A percentile compares a stretch with the other conserved stretches of the same genome.
Conservation (phyloP, 176 grass and related monocot species). For the Metroxylon sagu region DNA sequence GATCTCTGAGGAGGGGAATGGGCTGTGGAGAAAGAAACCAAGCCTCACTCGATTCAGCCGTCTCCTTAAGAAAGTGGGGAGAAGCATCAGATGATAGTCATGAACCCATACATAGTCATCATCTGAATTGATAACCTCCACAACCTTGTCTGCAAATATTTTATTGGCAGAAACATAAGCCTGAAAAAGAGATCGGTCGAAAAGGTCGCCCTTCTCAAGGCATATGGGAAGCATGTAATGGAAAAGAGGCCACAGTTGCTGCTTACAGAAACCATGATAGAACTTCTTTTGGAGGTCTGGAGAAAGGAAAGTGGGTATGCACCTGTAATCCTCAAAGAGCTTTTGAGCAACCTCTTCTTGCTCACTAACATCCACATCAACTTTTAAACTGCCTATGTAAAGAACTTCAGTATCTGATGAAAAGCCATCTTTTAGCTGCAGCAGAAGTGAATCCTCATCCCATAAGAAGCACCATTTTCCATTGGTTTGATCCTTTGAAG, state of each 20-base stretch:
- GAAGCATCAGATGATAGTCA: constrained; percentile 8
- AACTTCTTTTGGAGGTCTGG: constrained; percentile 1
- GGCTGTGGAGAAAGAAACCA: constrained; percentile 7
- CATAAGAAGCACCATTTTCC: constrained; percentile 17
- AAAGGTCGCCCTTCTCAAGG: background rate
- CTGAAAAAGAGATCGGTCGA: background rate
- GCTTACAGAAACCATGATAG: constrained; percentile 11
- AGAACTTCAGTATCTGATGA: too few species aligned
- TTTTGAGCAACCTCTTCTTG: constrained; percentile 4
- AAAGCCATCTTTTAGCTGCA: too few species aligned
- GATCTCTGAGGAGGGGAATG: constrained; percentile 11
- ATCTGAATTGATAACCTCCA: constrained; percentile 13
- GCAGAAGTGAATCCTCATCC: constrained; percentile 12
- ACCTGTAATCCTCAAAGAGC: constrained; percentile 2
- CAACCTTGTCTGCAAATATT: constrained; percentile 6
- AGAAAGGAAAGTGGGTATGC: background rate
- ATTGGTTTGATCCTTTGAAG: constrained; percentile 1
- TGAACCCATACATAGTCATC: constrained; percentile 8
- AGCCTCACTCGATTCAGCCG: constrained; percentile 1
- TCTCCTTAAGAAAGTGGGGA: constrained; percentile 8
- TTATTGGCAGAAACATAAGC: constrained; percentile 12
- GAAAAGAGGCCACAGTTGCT: constrained; percentile 10
- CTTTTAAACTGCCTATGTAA: too few species aligned
- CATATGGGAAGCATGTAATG: constrained; percentile 11
- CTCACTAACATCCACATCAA: background rate